Base-by-base conservation (phyloP, 2,329 filamentous ascomycete species). In the Botryotinia globosa region DNA sequence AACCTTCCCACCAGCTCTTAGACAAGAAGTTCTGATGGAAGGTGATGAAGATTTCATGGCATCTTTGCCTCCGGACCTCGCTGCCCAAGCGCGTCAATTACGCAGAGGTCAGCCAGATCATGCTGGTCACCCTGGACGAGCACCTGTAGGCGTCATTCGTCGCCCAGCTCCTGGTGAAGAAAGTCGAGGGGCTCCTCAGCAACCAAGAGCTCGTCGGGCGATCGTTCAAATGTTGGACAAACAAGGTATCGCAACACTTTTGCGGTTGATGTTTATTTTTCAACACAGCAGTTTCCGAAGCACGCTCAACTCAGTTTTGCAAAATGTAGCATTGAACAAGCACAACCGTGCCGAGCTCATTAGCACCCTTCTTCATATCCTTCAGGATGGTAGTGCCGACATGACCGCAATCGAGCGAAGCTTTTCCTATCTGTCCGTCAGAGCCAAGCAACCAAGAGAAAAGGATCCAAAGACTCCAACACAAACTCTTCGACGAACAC, bases 191-290 rank as follows among this genome's bases (percentile, higher is more conserved):
- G 74, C 70, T 29, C 44, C 59, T 54, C 62, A 72, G 22, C 75
- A 79, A 67, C 95, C 94, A 83, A 83, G 86, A 54, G 91, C 92
- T 78, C 90, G 93, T 73, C 92, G 92, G 74, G 91, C 93, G 34
- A 92, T 97, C 73, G 92, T 97, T 37, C 96, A 99, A 81, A 97
- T 99, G 92, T 88, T 99, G 44, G 96, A 99, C 82, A 98, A 97
- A 83, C 88, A 94, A 64, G 96, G 97, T 39, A 91, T 99, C 76
- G 96, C 97, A 39, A 98, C 96, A n/a, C 85, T 99, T 48, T 87
- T 99, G 61, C 93, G 97, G n/a, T 87, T 99, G 16, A 98, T 99
- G 95, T 99, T 99, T 81, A 94, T 98, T 78, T 92, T 93, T 65
- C 93, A 98, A 76, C 93, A 95, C 76, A 93, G 93, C 34, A 96